These are phyloP conservation scores for Anethum foeniculum DNA, from an alignment of 140 eudicot genomes.

Conservation along the genomic window DNA sequence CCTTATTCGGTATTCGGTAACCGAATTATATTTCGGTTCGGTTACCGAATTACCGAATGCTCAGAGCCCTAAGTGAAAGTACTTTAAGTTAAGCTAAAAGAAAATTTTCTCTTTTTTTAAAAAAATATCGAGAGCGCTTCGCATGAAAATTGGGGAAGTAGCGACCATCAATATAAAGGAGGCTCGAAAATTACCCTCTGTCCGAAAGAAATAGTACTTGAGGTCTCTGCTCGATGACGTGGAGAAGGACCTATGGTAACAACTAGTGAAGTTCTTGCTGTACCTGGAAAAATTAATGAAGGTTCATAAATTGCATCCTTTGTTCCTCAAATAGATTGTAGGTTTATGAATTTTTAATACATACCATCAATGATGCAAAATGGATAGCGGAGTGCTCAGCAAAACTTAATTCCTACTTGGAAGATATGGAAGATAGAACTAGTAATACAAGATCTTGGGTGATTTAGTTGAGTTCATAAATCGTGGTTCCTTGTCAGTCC, in stretches of 20 bases:
- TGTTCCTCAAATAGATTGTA: background rate
- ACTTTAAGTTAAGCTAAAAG: background rate
- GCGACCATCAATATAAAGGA: background rate
- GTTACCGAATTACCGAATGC: no score
- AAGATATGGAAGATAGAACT: background rate
- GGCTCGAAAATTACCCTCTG: conserved; percentile 53
- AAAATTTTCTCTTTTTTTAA: background rate
- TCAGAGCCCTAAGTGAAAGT: no score
- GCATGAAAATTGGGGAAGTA: background rate
- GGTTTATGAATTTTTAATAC: background rate
- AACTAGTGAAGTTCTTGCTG: conserved; percentile 89
- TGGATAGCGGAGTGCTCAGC: background rate
- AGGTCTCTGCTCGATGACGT: conserved; percentile 89
- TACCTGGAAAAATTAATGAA: conserved; percentile 37
- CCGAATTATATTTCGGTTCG: no score
- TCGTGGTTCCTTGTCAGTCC: background rate
- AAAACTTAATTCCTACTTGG: background rate
- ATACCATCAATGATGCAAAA: background rate
- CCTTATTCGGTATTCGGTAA: no score
- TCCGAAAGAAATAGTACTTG: conserved; percentile 92
- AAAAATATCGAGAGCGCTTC: background rate
- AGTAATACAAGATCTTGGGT: background rate
- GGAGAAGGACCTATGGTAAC: conserved; percentile 95
- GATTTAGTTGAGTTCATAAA: background rate
- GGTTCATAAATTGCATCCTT: background rate